Base-by-base conservation (phyloP, 225 moss, liverwort and hornwort genomes). In the Physcomitrellopsis africana region DNA sequence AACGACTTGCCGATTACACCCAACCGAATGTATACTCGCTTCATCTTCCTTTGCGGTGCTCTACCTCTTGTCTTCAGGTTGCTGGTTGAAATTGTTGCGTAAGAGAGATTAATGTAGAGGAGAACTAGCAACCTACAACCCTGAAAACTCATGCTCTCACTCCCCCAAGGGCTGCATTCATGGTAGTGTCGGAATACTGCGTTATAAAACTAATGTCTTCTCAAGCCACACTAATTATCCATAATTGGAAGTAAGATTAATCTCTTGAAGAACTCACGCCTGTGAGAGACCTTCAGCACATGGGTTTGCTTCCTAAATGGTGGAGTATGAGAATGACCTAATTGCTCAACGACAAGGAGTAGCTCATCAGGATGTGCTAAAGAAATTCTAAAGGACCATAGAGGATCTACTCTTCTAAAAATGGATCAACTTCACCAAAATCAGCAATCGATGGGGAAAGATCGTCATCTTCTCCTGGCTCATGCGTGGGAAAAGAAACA, bases 401-500 rank as follows among this genome's bases (percentile, higher is more conserved):
- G 8, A 8, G 59, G 17, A 0, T 70, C 72, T 89, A 85, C 20
- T 85, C 83, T 77, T 73, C 41, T 54, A 95, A 81, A 81, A 87
- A 99, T 22, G 99, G 99, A 69, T 99, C n/a, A 46, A 76, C 79
- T 60, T 95, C 93, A 58, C 99, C 95, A 73, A 86, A 69, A 59
- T 95, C 88, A 49, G 92, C 99, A 76, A 91, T 79, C 55, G 88
- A 47, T 12, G 85, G 84, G 8, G 89, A 86, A 54, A 81, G 70
- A 59, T 92, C 92, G 74, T 99, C 93, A 32, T 87, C 90, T 60
- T 79, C 58, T 14, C 70, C 68, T 11, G 88, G 75, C 55, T 93
- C 89, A 57, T 87, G 89, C 3, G 95, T 86, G 12, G 93, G 95
- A 60, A 99, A 99, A 15, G 99, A 94, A n/a, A n/a, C n/a, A 60